phyloP scores from a whole-genome alignment of 129 eudicot species.

The Saussurea involucrata region DNA sequence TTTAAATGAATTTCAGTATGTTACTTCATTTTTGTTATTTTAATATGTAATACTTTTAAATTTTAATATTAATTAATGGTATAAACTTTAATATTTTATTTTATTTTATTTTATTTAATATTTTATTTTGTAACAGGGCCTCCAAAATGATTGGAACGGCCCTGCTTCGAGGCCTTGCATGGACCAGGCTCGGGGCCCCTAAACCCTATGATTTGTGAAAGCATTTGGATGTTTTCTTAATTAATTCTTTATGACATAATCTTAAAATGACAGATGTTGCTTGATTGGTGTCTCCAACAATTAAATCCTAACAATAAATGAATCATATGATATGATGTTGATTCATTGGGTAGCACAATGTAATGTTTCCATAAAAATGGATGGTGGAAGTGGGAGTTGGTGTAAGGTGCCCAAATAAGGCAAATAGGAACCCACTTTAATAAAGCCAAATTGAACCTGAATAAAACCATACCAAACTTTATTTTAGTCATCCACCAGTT shows the following conservation, averaged over 20 bases:
- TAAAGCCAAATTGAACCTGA: slow-evolving; percentile 2
- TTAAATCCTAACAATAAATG: slow-evolving; percentile 1
- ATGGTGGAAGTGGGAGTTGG: slow-evolving; percentile 20
- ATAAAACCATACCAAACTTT: slow-evolving; percentile 1
- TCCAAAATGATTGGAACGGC: no score
- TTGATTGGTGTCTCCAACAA: background rate
- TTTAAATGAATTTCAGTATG: no score
- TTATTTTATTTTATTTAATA: no score
- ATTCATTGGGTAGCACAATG: slow-evolving; percentile 15
- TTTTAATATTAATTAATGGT: no score
- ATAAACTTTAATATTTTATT: no score
- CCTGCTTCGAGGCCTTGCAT: no score
- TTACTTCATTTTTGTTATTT: no score
- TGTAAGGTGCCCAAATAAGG: slow-evolving; percentile 11
- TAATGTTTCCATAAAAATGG: slow-evolving; percentile 7
- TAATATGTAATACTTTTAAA: no score
- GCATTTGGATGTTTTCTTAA: no score
- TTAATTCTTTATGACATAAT: background rate
- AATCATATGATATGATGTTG: background rate
- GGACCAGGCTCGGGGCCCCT: background rate
- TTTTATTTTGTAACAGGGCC: no score
- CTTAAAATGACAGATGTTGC: background rate
- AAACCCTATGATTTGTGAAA: background rate
- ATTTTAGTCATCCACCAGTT: background rate
- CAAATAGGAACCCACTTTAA: slow-evolving; percentile 16